A percentile compares a stretch with the other conserved stretches of the same genome.
These are phyloP conservation scores for Fusarium sp. DNA, from an alignment of 2,329 filamentous ascomycete genomes.

Conservation along the genomic window DNA sequence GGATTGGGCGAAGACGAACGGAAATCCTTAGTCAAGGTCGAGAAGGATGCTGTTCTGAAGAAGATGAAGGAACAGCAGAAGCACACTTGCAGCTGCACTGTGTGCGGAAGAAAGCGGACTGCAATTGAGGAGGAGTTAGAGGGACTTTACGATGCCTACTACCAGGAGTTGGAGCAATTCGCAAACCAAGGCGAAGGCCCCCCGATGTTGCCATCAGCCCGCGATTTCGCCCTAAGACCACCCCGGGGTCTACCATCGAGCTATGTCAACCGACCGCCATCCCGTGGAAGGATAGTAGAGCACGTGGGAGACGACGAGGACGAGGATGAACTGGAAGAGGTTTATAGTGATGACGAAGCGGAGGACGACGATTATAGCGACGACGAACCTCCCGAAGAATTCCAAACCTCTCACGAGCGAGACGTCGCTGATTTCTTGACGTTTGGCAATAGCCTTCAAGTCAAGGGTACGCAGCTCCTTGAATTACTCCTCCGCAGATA, in stretches of 20 bases:
- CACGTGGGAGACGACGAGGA: conserved; percentile 67
- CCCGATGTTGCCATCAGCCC: conserved; percentile 60
- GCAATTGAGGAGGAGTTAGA: conserved; percentile 98
- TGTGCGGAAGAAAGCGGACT: conserved; percentile 94
- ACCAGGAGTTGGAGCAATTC: conserved; percentile 97
- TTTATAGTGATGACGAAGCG: conserved; percentile 61
- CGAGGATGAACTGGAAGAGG: conserved; percentile 63
- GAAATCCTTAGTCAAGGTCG: conserved; percentile 94
- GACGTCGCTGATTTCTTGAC: conserved; percentile 90
- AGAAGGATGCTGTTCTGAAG: conserved; percentile 95
- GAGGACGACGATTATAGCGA: conserved; percentile 71
- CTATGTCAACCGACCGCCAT: conserved; percentile 73
- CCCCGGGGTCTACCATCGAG: conserved; percentile 66
- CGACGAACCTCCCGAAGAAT: conserved; percentile 73
- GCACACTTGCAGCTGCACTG: conserved; percentile 97
- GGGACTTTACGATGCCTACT: conserved; percentile 97
- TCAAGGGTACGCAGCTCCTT: conserved; percentile 74
- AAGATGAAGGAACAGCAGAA: conserved; percentile 99
- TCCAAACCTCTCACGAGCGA: conserved; percentile 69
- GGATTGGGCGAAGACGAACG: conserved; percentile 93
- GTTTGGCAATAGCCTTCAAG: conserved; percentile 96
- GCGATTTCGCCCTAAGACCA: conserved; percentile 68
- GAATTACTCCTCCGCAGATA: conserved; percentile 55
- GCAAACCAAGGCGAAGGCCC: conserved; percentile 81
- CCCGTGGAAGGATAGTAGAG: conserved; percentile 77